phyloP scores from a whole-genome alignment of 768 basidiomycete species.

The Mrakia gelida region DNA sequence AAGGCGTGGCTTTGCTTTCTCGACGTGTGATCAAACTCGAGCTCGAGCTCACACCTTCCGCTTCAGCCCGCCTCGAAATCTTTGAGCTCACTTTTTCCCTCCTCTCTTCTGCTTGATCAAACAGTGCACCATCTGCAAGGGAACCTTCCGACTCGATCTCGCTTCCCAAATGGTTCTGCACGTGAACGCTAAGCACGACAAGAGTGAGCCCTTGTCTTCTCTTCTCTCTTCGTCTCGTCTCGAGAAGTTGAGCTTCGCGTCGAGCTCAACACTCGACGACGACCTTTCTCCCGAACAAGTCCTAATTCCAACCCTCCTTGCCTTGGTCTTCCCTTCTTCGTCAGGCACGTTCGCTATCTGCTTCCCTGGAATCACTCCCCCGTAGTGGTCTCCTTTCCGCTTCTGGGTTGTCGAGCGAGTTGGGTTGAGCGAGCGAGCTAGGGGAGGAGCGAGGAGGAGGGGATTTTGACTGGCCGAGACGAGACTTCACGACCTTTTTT shows the following conservation, averaged over 20 bases:
- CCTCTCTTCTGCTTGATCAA: too few relatives aligned
- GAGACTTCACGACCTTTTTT: too few relatives aligned
- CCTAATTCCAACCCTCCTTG: background rate
- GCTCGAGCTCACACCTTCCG: background rate
- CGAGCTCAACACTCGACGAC: background rate
- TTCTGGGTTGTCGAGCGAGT: too few relatives aligned
- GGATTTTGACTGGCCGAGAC: background rate
- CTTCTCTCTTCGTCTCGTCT: background rate
- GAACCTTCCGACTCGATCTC: conserved; percentile 16
- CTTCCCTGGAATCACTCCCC: background rate
- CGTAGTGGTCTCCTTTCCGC: background rate
- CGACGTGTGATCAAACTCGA: too few relatives aligned
- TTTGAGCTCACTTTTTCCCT: background rate
- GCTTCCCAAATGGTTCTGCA: background rate
- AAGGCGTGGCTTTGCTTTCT: conserved; percentile 1
- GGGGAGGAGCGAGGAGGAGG: too few relatives aligned
- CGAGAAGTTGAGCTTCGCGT: background rate
- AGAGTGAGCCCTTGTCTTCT: background rate
- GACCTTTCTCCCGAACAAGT: background rate
- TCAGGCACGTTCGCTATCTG: conserved; percentile 9
- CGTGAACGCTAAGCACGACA: conserved; percentile 7
- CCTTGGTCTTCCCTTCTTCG: background rate
- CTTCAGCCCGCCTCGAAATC: background rate
- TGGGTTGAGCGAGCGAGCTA: too few relatives aligned
- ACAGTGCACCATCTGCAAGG: conserved; percentile 18